A percentile compares a stretch with the other conserved stretches of the same genome.
Conservation (phyloP, 768 basidiomycete species). For the Strobilomyces dryophilus region DNA sequence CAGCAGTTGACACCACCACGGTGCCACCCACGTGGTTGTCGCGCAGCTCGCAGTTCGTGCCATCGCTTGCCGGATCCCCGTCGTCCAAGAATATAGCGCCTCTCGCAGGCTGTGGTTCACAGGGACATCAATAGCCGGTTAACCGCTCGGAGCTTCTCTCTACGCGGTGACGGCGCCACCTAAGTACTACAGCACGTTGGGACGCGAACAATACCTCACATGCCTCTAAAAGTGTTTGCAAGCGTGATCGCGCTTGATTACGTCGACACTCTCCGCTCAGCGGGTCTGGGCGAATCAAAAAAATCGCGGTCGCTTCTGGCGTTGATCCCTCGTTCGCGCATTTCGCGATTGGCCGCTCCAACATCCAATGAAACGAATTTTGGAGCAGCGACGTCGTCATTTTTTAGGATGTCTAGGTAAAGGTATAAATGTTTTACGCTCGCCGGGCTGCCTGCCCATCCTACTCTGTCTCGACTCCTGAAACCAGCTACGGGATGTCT, state of each 20-base stretch:
- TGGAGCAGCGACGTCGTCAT: background rate
- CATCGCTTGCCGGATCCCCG: background rate
- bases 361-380: background rate
- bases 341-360: slow-evolving; percentile 20
- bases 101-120: background rate
- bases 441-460: background rate
- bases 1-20: too few species aligned
- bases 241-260: background rate
- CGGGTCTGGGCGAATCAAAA: slow-evolving; percentile 7
- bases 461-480: background rate
- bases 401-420: background rate
- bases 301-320: slow-evolving; percentile 9
- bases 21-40: too few species aligned
- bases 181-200: background rate
- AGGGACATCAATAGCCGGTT: background rate
- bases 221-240: slow-evolving; percentile 1
- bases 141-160: background rate
- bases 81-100: background rate
- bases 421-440: slow-evolving; percentile 14
- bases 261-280: background rate
- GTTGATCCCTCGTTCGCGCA: slow-evolving; percentile 3
- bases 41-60: background rate
- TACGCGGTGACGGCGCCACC: slow-evolving; percentile 5
- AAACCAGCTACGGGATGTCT: slow-evolving; percentile 14
- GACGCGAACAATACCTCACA: background rate